Percentiles rank a stretch among this genome's conserved stretches.
Evolutionary conservation across 176 grass and related monocot genomes (phyloP).

Genomic region (Cocos nucifera): DNA sequence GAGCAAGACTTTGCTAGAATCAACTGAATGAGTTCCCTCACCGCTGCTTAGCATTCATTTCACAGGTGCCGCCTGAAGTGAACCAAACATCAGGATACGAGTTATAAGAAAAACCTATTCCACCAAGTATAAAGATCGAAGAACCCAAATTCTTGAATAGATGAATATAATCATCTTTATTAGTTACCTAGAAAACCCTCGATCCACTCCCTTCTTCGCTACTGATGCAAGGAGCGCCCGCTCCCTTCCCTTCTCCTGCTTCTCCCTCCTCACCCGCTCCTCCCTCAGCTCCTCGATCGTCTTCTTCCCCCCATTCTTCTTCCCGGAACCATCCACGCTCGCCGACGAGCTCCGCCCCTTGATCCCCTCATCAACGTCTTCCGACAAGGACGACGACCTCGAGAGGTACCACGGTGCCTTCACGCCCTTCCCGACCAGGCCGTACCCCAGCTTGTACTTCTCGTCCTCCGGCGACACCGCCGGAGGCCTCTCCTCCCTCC

Average conservation of each 20-base stretch:
- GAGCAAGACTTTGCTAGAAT: no score
- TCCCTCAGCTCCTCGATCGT: slow-evolving; percentile 57
- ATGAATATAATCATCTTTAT: background rate
- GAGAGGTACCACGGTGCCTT: slow-evolving; percentile 70
- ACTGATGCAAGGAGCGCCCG: slow-evolving; percentile 17
- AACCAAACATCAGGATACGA: no score
- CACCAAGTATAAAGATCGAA: no score
- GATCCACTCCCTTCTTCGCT: slow-evolving; percentile 20
- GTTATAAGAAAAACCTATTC: no score
- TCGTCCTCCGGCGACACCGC: slow-evolving; percentile 70
- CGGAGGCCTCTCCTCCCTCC: slow-evolving; percentile 49
- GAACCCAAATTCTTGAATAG: no score
- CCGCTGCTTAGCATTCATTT: no score
- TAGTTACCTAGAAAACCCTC: slow-evolving; percentile 28
- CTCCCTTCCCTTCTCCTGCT: slow-evolving; percentile 57
- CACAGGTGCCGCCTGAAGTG: no score
- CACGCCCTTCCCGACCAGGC: slow-evolving; percentile 82
- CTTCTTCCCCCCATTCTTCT: slow-evolving; percentile 50
- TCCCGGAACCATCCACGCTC: slow-evolving; percentile 4
- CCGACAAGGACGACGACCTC: slow-evolving; percentile 13
- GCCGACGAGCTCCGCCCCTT: slow-evolving; percentile 10
- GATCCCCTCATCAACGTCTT: background rate
- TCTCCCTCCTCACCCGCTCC: slow-evolving; percentile 62
- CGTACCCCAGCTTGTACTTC: slow-evolving; percentile 85
- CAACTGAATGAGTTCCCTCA: no score